Conservation (phyloP, 768 basidiomycete genomes). For the Hericium rajendrae region DNA sequence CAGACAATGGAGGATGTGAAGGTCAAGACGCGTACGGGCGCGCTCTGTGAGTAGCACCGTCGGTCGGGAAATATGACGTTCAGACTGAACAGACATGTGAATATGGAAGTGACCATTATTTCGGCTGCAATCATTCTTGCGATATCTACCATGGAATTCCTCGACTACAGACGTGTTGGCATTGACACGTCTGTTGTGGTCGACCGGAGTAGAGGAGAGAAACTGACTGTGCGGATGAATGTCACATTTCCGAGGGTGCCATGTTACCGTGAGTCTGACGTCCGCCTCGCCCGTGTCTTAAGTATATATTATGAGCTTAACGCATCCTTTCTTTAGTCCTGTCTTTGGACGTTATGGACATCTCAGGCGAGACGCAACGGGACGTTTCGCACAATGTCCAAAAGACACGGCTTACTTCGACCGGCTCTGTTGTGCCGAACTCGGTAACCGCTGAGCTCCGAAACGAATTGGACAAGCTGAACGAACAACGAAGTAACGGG, state of each 20-base stretch:
- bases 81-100: background rate
- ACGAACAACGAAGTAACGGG: conserved; percentile 42
- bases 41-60: conserved; percentile 52
- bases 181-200: conserved; percentile 91
- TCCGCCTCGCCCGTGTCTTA: background rate
- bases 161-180: conserved; percentile 85
- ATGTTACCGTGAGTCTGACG: conserved; percentile 73
- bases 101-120: conserved; percentile 70
- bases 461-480: conserved; percentile 82
- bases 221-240: conserved; percentile 83
- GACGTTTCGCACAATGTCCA: conserved; percentile 84
- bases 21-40: conserved; percentile 94
- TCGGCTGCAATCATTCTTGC: conserved; percentile 88
- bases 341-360: conserved; percentile 96
- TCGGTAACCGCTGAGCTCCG: conserved; percentile 53
- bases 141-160: conserved; percentile 87
- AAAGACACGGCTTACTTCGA: conserved; percentile 65
- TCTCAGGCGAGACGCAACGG: conserved; percentile 89
- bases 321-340: conserved; percentile 50
- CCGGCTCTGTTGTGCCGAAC: conserved; percentile 50
- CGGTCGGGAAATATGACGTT: background rate
- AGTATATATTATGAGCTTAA: background rate
- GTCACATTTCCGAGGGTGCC: conserved; percentile 95
- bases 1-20: conserved; percentile 99
- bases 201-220: conserved; percentile 92